Percentiles rank a stretch among this genome's conserved stretches.
phyloP scores from a whole-genome alignment of 306 rosid species.

The Delonix regia region DNA sequence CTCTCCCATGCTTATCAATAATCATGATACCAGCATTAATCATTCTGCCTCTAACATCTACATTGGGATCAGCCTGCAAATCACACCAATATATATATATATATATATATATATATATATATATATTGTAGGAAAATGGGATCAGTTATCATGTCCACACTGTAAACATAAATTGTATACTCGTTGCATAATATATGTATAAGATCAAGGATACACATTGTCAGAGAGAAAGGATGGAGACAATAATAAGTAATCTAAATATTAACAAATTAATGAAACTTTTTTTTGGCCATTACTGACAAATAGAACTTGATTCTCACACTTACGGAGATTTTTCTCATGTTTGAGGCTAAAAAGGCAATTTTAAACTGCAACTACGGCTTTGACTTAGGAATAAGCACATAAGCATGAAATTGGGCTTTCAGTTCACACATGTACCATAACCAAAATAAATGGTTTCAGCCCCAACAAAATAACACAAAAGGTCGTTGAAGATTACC shows the following conservation, averaged over 20 bases:
- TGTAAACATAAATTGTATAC: background rate
- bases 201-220: constrained; percentile 11
- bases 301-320: background rate
- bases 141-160: background rate
- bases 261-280: background rate
- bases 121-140: background rate
- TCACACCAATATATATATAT: constrained; percentile 33
- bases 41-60: constrained; percentile 97
- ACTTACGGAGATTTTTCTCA: background rate
- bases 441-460: background rate
- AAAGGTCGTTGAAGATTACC: constrained; percentile 54
- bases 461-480: background rate
- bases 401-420: constrained; percentile 21
- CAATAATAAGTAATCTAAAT: background rate
- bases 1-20: constrained; percentile 92
- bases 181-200: constrained; percentile 4
- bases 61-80: constrained; percentile 94
- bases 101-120: constrained; percentile 2
- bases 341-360: background rate
- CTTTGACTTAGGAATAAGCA: constrained; percentile 3
- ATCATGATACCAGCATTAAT: constrained; percentile 93
- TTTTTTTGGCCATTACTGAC: background rate
- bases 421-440: background rate
- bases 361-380: background rate
- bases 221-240: background rate